A percentile compares a stretch with the other conserved stretches of the same genome.
phyloP scores from a whole-genome alignment of 2,329 filamentous ascomycete genomes.

The Fusarium sp. region DNA sequence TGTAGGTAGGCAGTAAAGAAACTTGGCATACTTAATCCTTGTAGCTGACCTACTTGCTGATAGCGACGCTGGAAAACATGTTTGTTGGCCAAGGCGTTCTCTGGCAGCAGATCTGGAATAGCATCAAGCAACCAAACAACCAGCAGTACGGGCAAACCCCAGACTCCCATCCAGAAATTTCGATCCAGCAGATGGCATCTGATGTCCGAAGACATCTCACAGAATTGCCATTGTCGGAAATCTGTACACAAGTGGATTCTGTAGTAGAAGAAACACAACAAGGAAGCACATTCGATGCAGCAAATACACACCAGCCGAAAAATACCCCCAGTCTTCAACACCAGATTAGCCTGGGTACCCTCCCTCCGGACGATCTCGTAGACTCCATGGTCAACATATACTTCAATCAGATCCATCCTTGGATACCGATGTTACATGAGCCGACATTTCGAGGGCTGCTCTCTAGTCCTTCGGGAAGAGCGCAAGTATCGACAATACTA shows the following conservation, averaged over 20 bases:
- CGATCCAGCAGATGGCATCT: constrained; percentile 8
- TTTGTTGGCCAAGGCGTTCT: constrained; percentile 50
- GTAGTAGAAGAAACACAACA: background rate
- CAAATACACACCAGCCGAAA: background rate
- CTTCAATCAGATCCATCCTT: constrained; percentile 50
- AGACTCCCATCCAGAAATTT: background rate
- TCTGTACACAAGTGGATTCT: background rate
- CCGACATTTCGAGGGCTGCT: constrained; percentile 34
- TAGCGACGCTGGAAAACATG: constrained; percentile 48
- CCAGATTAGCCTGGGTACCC: background rate
- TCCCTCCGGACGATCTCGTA: constrained; percentile 46
- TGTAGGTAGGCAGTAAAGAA: constrained; percentile 33
- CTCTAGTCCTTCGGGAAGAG: constrained; percentile 20
- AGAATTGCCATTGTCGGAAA: background rate
- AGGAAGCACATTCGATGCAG: background rate
- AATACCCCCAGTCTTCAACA: background rate
- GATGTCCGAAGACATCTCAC: background rate
- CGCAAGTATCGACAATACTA: constrained; percentile 44
- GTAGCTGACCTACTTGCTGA: background rate
- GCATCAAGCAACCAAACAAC: background rate
- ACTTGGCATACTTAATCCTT: background rate
- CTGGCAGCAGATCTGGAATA: constrained; percentile 47
- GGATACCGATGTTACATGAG: constrained; percentile 46
- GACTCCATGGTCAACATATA: constrained; percentile 48
- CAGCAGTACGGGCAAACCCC: background rate